Evolutionary conservation across 345 rosid genomes (phyloP).

Genomic region (Euphorbia tirucalli): DNA sequence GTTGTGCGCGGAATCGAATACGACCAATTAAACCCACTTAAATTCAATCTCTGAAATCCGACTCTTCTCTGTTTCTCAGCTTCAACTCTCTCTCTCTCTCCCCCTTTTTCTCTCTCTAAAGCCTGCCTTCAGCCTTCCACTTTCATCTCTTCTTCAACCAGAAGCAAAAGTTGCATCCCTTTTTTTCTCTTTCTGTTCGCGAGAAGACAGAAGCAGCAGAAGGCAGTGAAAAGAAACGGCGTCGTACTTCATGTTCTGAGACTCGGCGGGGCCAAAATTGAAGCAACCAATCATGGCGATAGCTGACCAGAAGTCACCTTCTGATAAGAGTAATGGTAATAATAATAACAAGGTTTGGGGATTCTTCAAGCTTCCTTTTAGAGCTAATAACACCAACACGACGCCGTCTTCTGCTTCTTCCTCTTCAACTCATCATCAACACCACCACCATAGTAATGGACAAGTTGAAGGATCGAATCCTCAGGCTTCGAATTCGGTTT

Average conservation of each 20-base stretch:
- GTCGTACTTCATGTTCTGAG: constrained; percentile 20
- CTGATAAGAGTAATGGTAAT: no score
- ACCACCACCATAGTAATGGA: constrained; percentile 34
- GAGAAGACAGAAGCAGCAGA: neutral
- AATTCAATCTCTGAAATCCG: constrained; percentile 33
- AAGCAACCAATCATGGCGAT: constrained; percentile 48
- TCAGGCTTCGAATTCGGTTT: constrained; percentile 56
- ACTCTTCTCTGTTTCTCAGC: constrained; percentile 18
- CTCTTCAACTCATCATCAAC: constrained; percentile 23
- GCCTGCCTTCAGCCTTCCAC: no score
- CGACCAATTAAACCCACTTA: constrained; percentile 34
- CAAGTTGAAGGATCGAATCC: constrained; percentile 56
- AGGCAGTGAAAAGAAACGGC: constrained; percentile 7
- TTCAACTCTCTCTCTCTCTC: neutral
- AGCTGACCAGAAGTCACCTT: constrained; percentile 52
- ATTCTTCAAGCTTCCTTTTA: constrained; percentile 79
- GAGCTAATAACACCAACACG: constrained; percentile 29
- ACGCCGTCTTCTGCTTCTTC: constrained; percentile 47
- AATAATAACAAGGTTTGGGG: constrained; percentile 67
- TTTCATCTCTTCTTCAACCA: neutral
- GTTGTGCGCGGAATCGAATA: constrained; percentile 29
- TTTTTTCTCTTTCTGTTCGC: neutral
- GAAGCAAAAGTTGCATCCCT: neutral
- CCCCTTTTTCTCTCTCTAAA: no score
- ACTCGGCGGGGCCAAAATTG: neutral